Conservation (phyloP, 768 basidiomycete genomes). For the Suillus ampliporus region DNA sequence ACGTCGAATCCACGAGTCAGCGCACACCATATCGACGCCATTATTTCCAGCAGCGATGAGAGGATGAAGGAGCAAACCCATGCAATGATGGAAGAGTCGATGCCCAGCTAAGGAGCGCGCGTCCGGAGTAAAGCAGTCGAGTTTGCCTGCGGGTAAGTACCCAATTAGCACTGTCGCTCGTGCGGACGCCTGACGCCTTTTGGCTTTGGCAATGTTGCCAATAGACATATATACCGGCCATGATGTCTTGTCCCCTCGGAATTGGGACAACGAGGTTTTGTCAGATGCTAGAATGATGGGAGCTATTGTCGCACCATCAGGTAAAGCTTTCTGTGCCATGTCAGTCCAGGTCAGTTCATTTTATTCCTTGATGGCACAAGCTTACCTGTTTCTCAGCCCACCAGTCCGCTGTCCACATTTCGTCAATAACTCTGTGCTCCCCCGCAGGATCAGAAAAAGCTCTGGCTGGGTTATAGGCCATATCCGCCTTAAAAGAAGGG, state of each 20-base stretch:
- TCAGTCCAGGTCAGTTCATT: not conserved
- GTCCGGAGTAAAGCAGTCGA: no score
- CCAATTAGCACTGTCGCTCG: slow-evolving; percentile 14
- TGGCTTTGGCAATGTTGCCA: slow-evolving; percentile 27
- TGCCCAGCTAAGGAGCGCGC: slow-evolving; percentile 17
- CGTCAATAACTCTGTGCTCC: slow-evolving; percentile 14
- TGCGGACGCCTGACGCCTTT: slow-evolving; percentile 15
- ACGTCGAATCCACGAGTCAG: slow-evolving; percentile 19
- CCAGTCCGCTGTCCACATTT: slow-evolving; percentile 32
- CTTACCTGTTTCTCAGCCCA: slow-evolving; percentile 29
- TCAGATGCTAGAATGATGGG: slow-evolving; percentile 40
- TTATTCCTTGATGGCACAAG: no score
- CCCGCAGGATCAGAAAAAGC: slow-evolving; percentile 15
- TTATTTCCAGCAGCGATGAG: slow-evolving; percentile 20
- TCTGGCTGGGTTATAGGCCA: slow-evolving; percentile 11
- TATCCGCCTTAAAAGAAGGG: slow-evolving; percentile 17
- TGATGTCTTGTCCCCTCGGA: slow-evolving; percentile 37
- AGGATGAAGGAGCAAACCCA: slow-evolving; percentile 22
- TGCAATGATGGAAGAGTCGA: slow-evolving; percentile 29
- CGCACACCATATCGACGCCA: slow-evolving; percentile 24
- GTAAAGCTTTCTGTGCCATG: slow-evolving; percentile 12
- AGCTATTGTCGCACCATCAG: slow-evolving; percentile 18
- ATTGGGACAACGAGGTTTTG: slow-evolving; percentile 48
- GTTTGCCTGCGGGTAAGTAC: no score
- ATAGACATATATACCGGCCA: slow-evolving; percentile 34